Evolutionary conservation across 2,329 filamentous ascomycete genomes (phyloP).

Genomic region (Ophiostoma novo-ulmi): DNA sequence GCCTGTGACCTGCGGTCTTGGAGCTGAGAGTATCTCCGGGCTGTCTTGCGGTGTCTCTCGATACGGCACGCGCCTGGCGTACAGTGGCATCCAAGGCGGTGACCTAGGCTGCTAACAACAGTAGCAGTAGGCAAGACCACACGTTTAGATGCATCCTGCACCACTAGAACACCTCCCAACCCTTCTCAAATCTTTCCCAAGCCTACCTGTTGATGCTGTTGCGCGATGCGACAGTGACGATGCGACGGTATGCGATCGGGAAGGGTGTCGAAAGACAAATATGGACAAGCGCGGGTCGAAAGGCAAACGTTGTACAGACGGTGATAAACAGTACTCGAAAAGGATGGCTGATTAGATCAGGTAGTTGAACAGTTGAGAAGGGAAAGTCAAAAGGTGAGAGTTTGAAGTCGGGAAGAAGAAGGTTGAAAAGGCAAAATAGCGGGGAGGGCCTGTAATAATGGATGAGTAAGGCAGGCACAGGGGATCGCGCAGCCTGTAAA

Average conservation of each 20-base stretch:
- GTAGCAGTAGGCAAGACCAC: neutral
- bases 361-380: neutral
- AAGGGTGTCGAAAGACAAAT: neutral
- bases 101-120: neutral
- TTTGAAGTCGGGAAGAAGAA: neutral
- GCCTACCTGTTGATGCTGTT: neutral
- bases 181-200: neutral
- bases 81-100: neutral
- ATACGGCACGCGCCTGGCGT: neutral
- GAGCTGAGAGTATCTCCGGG: neutral
- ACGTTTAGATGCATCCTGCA: neutral
- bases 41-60: neutral
- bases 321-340: neutral
- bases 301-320: neutral
- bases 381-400: neutral
- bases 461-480: conserved; percentile 8
- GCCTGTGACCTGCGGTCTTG: neutral
- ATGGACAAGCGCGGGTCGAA: neutral
- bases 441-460: conserved; percentile 3
- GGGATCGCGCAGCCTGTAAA: conserved; percentile 3
- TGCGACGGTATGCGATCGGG: neutral
- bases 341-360: neutral
- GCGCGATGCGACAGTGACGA: conserved; percentile 15
- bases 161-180: too few relatives aligned
- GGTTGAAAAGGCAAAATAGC: conserved; percentile 15